Percentiles rank a stretch among this genome's conserved stretches.
phyloP scores from a whole-genome alignment of 1,284 basidiomycete species.

The Leccinum cinnamomeum region DNA sequence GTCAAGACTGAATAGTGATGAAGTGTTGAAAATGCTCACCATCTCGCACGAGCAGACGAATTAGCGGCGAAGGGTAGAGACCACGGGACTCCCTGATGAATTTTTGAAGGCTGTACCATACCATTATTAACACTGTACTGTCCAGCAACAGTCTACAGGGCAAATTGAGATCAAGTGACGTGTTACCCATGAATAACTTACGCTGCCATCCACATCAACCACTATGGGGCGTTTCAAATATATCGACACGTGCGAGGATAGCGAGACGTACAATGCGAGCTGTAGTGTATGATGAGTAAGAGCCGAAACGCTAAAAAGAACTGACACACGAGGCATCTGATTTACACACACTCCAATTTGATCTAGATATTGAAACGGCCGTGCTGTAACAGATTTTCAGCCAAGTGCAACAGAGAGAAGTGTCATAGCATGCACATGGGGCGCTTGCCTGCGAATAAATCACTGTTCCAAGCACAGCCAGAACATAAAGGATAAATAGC shows the following conservation, averaged over 20 bases:
- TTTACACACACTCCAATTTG: background rate
- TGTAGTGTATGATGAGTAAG: background rate
- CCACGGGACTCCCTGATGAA: background rate
- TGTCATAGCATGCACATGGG: slow-evolving; percentile 5
- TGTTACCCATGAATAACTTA: background rate
- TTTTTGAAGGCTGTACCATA: slow-evolving; percentile 12
- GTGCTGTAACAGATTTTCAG: background rate
- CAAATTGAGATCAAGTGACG: background rate
- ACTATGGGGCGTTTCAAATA: background rate
- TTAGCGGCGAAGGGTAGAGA: slow-evolving; percentile 8
- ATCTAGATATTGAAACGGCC: background rate
- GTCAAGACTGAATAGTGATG: background rate
- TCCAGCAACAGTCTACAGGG: slow-evolving; percentile 10
- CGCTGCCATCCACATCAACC: slow-evolving; percentile 8
- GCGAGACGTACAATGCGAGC: background rate
- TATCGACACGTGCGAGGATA: background rate
- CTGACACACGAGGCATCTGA: background rate
- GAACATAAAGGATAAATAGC: slow-evolving; percentile 10
- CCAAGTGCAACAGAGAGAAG: background rate
- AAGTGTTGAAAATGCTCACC: slow-evolving; percentile 3
- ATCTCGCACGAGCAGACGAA: slow-evolving; percentile 11
- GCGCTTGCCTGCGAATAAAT: background rate
- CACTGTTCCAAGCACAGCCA: background rate
- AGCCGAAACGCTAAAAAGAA: background rate
- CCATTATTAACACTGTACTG: slow-evolving; percentile 4